Conservation (phyloP, 805 yeast genomes). For the Ogataea siamensis region DNA sequence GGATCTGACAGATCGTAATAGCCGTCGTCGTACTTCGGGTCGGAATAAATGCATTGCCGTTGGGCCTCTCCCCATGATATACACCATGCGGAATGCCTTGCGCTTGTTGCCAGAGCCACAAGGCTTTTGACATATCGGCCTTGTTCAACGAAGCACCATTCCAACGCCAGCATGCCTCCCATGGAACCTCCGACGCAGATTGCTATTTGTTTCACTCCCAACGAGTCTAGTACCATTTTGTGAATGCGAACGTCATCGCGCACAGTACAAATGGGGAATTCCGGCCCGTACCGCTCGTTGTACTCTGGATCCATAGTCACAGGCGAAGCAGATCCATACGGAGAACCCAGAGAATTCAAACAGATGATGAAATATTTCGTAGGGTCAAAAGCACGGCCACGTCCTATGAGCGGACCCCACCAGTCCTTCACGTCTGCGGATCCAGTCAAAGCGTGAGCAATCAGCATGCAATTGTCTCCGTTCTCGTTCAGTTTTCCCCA, state of each 20-base stretch:
- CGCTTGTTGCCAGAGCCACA: constrained; percentile 89
- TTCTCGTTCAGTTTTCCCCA: constrained; percentile 83
- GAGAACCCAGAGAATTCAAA: constrained; percentile 90
- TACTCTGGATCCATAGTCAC: constrained; percentile 76
- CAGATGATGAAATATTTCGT: constrained; percentile 82
- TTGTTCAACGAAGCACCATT: constrained; percentile 65
- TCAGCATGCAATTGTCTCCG: constrained; percentile 78
- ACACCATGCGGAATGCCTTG: constrained; percentile 97
- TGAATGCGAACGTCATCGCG: constrained; percentile 89
- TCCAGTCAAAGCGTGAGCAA: constrained; percentile 95
- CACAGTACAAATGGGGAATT: constrained; percentile 90
- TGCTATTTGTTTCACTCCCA: constrained; percentile 79
- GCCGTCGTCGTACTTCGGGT: constrained; percentile 91
- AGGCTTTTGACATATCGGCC: constrained; percentile 66
- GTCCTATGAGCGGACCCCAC: constrained; percentile 97
- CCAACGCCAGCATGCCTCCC: constrained; percentile 98
- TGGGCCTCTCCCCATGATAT: constrained; percentile 99
- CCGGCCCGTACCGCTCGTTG: constrained; percentile 83
- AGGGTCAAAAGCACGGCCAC: constrained; percentile 87
- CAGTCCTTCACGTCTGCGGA: constrained; percentile 94
- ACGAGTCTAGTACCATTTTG: constrained; percentile 67
- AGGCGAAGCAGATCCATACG: constrained; percentile 95
- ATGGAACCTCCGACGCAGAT: constrained; percentile 94
- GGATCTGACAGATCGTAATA: constrained; percentile 76
- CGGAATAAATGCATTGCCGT: constrained; percentile 92